phyloP scores from a whole-genome alignment of 176 grass and related monocot species.

The Rhynchospora tenuis region DNA sequence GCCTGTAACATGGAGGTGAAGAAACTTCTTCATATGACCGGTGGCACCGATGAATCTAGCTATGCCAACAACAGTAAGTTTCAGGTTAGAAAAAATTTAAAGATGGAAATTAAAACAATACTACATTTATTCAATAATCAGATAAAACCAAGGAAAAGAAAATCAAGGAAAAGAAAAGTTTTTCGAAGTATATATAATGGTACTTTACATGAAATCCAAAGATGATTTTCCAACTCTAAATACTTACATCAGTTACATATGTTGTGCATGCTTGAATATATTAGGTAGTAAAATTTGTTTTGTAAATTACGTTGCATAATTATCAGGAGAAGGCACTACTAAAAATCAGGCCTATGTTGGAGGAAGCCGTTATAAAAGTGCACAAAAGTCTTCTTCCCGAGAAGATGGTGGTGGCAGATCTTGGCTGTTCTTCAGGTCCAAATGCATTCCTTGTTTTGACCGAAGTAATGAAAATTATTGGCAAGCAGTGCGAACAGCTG shows the following conservation, averaged over 20 bases:
- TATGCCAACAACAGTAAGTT: conserved; percentile 30
- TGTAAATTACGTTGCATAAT: too few species aligned
- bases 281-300: too few species aligned
- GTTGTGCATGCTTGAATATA: too few species aligned
- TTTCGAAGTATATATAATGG: too few species aligned
- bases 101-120: too few species aligned
- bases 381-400: background rate
- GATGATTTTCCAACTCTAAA: too few species aligned
- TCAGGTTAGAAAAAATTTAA: too few species aligned
- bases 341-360: conserved; percentile 15
- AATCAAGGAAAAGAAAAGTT: too few species aligned
- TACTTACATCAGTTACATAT: too few species aligned
- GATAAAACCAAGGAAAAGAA: too few species aligned
- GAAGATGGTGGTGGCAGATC: conserved; percentile 34
- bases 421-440: conserved; percentile 37
- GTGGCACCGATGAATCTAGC: conserved; percentile 8
- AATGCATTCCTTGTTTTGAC: conserved; percentile 35
- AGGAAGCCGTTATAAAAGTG: conserved; percentile 12
- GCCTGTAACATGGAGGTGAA: background rate
- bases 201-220: too few species aligned
- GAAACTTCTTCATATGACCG: conserved; percentile 13
- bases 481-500: background rate
- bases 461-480: conserved; percentile 14
- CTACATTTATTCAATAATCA: too few species aligned
- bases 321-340: conserved; percentile 31